Evolutionary conservation across 768 basidiomycete species (phyloP).

Genomic region (Udeniomyces megalosporus): DNA sequence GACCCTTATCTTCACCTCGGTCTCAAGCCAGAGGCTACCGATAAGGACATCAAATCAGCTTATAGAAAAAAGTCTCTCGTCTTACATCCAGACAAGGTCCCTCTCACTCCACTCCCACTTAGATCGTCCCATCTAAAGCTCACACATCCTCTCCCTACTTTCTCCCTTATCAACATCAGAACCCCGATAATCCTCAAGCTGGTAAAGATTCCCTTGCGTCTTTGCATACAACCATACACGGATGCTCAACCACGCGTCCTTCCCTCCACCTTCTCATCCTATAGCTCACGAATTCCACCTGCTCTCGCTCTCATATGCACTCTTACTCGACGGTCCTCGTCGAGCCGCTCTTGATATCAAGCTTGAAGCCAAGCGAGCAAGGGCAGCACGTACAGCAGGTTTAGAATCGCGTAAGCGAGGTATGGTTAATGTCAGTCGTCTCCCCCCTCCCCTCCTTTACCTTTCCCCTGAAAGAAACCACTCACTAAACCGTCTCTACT

Average conservation of each 20-base stretch:
- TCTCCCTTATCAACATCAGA: too few species aligned
- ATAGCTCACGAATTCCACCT: conserved; percentile 16
- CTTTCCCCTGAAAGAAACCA: not conserved
- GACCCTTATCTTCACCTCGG: conserved; percentile 14
- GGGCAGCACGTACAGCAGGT: not conserved
- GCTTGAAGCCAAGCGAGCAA: not conserved
- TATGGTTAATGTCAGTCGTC: conserved; percentile 2
- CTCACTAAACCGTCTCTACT: not conserved
- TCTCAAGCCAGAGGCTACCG: conserved; percentile 2
- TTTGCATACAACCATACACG: not conserved
- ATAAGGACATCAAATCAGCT: conserved; percentile 17
- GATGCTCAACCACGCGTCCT: too few species aligned
- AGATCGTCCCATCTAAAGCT: not conserved
- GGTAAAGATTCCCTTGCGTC: not conserved
- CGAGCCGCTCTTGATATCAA: conserved; percentile 11
- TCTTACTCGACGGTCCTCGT: conserved; percentile 11
- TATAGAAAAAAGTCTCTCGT: conserved; percentile 13
- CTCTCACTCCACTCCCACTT: not conserved
- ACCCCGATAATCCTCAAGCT: conserved; percentile 15
- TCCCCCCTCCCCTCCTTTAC: not conserved
- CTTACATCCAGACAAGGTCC: conserved; percentile 13
- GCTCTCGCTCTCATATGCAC: conserved; percentile 10
- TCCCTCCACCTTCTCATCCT: not conserved
- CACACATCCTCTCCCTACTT: not conserved
- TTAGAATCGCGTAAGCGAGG: conserved; percentile 4